A percentile compares a stretch with the other conserved stretches of the same genome.
Conservation (phyloP, 1,284 basidiomycete species). For the Moniliella sp. region DNA sequence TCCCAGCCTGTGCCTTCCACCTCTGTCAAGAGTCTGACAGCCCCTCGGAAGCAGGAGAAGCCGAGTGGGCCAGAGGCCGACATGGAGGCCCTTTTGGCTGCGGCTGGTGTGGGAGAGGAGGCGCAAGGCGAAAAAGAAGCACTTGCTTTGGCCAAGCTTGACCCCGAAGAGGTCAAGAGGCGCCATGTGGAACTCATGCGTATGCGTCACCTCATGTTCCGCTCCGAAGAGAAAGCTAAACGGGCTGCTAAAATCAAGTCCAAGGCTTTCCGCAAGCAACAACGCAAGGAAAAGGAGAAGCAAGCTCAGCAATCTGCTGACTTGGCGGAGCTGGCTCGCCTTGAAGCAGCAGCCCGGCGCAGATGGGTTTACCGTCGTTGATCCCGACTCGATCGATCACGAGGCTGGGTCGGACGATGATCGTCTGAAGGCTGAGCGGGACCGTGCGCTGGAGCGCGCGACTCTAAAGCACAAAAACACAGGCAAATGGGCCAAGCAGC, state of each 20-base stretch:
- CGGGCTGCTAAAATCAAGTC: slow-evolving; percentile 85
- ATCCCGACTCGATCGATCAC: slow-evolving; percentile 14
- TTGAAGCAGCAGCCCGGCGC: slow-evolving; percentile 38
- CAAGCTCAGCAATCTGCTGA: too few relatives aligned
- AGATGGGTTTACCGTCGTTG: slow-evolving; percentile 1
- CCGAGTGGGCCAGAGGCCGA: slow-evolving; percentile 6
- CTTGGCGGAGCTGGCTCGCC: too few relatives aligned
- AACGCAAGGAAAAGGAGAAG: slow-evolving; percentile 50
- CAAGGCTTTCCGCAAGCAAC: slow-evolving; percentile 69
- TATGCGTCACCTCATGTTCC: slow-evolving; percentile 80
- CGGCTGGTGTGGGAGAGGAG: slow-evolving; percentile 39
- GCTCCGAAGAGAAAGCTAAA: slow-evolving; percentile 73
- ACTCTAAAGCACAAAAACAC: slow-evolving; percentile 33
- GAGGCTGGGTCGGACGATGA: slow-evolving; percentile 18
- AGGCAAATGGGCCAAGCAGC: slow-evolving; percentile 28
- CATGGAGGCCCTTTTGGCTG: slow-evolving; percentile 28
- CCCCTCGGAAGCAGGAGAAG: too few relatives aligned
- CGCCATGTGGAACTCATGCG: slow-evolving; percentile 60
- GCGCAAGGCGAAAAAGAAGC: slow-evolving; percentile 56
- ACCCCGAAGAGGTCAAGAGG: slow-evolving; percentile 57
- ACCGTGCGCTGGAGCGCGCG: slow-evolving; percentile 33
- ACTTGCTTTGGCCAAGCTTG: slow-evolving; percentile 56
- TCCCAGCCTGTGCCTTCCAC: slow-evolving; percentile 2
- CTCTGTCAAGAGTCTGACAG: background rate
- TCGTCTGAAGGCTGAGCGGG: slow-evolving; percentile 50